Evolutionary conservation across 768 basidiomycete species (phyloP).

Genomic region (Agaricus subrufescens): DNA sequence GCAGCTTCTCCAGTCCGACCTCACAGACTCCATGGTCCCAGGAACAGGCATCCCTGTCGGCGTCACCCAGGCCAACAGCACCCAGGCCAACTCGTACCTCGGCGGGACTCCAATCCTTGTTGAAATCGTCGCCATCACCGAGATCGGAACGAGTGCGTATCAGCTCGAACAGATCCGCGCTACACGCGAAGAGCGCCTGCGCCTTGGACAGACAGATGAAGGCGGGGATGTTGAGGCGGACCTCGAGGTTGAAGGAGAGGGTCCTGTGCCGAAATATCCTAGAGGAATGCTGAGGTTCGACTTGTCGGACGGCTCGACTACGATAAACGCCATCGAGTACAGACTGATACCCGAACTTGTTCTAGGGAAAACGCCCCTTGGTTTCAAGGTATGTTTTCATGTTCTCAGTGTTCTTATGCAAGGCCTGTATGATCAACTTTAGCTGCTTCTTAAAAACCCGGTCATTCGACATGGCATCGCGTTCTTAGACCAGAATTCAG

Average conservation of each 20-base stretch:
- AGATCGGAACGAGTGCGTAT: constrained; percentile 83
- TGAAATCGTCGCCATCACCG: constrained; percentile 73
- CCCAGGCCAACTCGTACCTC: constrained; percentile 28
- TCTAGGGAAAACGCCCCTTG: constrained; percentile 74
- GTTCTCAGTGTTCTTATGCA: neutral
- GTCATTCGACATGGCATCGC: constrained; percentile 66
- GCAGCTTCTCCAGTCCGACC: constrained; percentile 70
- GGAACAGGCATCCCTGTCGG: constrained; percentile 63
- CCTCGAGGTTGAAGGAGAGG: constrained; percentile 60
- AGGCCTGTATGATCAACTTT: neutral
- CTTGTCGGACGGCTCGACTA: constrained; percentile 72
- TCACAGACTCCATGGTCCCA: constrained; percentile 64
- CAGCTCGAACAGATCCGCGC: constrained; percentile 66
- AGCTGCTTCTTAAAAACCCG: constrained; percentile 72
- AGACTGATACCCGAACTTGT: constrained; percentile 56
- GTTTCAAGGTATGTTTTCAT: constrained; percentile 62
- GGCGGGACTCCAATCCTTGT: constrained; percentile 56
- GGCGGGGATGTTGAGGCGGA: constrained; percentile 49
- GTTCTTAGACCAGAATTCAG: constrained; percentile 68
- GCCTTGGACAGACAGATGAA: constrained; percentile 31
- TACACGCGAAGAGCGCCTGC: constrained; percentile 58
- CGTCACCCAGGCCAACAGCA: constrained; percentile 21
- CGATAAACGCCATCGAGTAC: constrained; percentile 76
- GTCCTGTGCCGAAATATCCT: constrained; percentile 78
- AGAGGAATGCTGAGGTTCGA: constrained; percentile 73